Percentiles rank a stretch among this genome's conserved stretches.
These are phyloP conservation scores for Phlebiopsis gigantea DNA, from an alignment of 768 basidiomycete genomes.

Conservation along the genomic window DNA sequence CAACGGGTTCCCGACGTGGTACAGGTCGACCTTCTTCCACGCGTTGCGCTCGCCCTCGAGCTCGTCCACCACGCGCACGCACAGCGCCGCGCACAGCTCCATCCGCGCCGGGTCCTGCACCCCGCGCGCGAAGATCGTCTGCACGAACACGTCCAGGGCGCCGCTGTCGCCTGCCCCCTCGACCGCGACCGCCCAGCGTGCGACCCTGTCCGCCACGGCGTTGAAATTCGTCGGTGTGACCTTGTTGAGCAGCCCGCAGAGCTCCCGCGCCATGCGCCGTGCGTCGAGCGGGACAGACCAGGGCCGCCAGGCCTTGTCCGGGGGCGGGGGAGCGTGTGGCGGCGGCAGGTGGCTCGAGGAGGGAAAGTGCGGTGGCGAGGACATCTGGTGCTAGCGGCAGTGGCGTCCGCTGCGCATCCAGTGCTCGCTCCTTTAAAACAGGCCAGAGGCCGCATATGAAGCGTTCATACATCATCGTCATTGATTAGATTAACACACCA, in stretches of 20 bases:
- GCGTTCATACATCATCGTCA: not conserved
- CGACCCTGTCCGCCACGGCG: slow-evolving; percentile 43
- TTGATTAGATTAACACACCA: not conserved
- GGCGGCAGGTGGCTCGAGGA: not conserved
- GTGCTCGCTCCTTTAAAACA: not conserved
- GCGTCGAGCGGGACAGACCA: slow-evolving; percentile 26
- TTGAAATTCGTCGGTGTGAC: slow-evolving; percentile 48
- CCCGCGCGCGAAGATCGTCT: slow-evolving; percentile 49
- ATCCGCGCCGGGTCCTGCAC: slow-evolving; percentile 47
- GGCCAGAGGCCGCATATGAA: not conserved
- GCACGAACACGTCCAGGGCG: slow-evolving; percentile 45
- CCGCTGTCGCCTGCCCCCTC: slow-evolving; percentile 42
- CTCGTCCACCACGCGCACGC: slow-evolving; percentile 40
- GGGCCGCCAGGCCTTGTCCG: slow-evolving; percentile 17
- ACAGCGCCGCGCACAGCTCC: slow-evolving; percentile 47
- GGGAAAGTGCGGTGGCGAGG: not conserved
- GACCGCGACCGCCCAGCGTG: slow-evolving; percentile 44
- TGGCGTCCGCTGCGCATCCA: not conserved
- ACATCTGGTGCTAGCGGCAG: not conserved
- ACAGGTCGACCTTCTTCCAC: slow-evolving; percentile 21
- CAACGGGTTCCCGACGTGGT: slow-evolving; percentile 17
- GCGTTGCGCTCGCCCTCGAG: slow-evolving; percentile 28
- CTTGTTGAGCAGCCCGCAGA: slow-evolving; percentile 56
- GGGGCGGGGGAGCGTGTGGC: not conserved
- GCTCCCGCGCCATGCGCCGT: slow-evolving; percentile 40